Base-by-base conservation (phyloP, 2,329 filamentous ascomycete genomes). In the Emmonsia crescens region DNA sequence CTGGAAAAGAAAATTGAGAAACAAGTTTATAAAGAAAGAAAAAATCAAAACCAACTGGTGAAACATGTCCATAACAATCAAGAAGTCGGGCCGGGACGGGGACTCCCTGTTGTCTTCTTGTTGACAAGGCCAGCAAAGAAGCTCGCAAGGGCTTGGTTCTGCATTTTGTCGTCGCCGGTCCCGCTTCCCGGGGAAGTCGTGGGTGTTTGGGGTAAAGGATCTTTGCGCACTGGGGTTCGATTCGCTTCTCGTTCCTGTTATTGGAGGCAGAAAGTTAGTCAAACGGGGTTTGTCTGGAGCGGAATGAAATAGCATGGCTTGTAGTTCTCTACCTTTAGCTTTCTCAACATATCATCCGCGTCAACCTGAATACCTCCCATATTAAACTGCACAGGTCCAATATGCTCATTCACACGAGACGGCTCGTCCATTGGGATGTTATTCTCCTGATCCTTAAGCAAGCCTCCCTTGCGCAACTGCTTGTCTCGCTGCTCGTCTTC, bases 341-440 rank as follows among this genome's bases (percentile, higher is more conserved):
- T 85, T 74, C 91, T 88, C 62, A 96, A 77, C 88, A 95, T 94
- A 70, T 96, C 91, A 71, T 96, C 92, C 9, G 91, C 91, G 75
- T 96, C 91, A 36, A 96, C 89, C 72, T 96, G 91, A 65, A 99
- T 96, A 60, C 94, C 94, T 49, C 94, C 94, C 83, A 99, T 94
- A 73, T 99, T 99, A 78, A 97, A 96, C 71, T 96, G 91, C 66
- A 96, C 91, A 0, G 92, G 91, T 0, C 92, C 92, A 69, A 96
- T 96, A 69, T 96, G 91, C 70, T 93, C 89, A 68, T 86, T 87
- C 60, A 83, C 80, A 33, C 75, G 76, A 65, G 69, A 74, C 58
- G 72, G 73, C 59, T 74, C 73, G 59, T 73, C 74, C 62, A 73
- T 67, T 31, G n/a, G 6, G 27, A 57, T 33, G 12, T 46, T 46